Evolutionary conservation across 2,329 filamentous ascomycete species (phyloP).

Genomic region (Stemphylium vesicarium): DNA sequence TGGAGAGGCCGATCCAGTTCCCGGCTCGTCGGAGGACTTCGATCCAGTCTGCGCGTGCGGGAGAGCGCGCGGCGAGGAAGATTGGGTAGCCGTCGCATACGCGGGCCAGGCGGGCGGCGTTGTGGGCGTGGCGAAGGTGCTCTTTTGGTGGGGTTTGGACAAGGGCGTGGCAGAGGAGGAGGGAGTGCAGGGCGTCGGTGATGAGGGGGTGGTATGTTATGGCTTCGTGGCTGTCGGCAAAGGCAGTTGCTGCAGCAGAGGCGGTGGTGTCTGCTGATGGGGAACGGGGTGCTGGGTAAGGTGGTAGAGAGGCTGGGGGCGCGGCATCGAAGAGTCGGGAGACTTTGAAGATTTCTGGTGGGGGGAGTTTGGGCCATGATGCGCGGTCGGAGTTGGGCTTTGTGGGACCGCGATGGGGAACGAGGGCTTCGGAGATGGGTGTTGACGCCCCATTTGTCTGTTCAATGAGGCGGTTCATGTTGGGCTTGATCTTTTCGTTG

Average conservation of each 20-base stretch:
- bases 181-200: constrained; percentile 76
- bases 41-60: constrained; percentile 79
- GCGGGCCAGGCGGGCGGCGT: constrained; percentile 76
- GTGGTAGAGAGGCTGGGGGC: constrained; percentile 70
- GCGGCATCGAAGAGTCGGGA: constrained; percentile 74
- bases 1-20: constrained; percentile 71
- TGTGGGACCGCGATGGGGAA: constrained; percentile 48
- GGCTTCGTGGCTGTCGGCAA: constrained; percentile 63
- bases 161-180: constrained; percentile 80
- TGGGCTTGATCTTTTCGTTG: constrained; percentile 23
- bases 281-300: constrained; percentile 61
- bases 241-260: constrained; percentile 44
- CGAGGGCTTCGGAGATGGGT: constrained; percentile 51
- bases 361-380: constrained; percentile 56
- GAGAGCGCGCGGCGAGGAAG: constrained; percentile 74
- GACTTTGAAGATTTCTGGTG: constrained; percentile 60
- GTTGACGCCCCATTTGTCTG: constrained; percentile 25
- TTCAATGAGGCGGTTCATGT: constrained; percentile 37
- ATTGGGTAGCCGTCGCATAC: constrained; percentile 81
- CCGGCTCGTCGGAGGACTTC: constrained; percentile 71
- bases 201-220: constrained; percentile 83
- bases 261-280: constrained; percentile 36
- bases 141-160: constrained; percentile 80
- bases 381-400: constrained; percentile 41
- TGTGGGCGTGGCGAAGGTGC: constrained; percentile 78